Percentiles rank a stretch among this genome's conserved stretches.
Conservation (phyloP, 306 rosid genomes). For the Dalbergia oliveri region DNA sequence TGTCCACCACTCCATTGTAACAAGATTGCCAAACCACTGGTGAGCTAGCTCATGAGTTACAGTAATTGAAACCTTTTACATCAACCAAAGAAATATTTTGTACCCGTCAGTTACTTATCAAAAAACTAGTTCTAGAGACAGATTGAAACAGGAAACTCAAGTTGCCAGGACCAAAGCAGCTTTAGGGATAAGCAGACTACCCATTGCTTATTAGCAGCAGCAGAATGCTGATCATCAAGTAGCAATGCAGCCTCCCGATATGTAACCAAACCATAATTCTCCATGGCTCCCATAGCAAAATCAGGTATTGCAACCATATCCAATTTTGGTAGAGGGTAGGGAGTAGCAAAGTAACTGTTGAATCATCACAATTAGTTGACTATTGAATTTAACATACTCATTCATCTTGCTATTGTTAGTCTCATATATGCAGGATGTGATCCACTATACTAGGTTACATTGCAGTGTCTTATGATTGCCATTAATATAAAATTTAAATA, state of each 20-base stretch:
- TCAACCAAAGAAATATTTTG: slow-evolving; percentile 39
- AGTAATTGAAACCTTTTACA: slow-evolving; percentile 76
- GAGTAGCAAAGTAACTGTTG: slow-evolving; percentile 84
- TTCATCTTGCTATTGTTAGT: not conserved
- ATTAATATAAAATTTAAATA: too few relatives aligned
- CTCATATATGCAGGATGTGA: slow-evolving; percentile 1
- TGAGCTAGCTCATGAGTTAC: slow-evolving; percentile 98
- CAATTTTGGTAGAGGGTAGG: slow-evolving; percentile 88
- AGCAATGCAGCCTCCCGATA: slow-evolving; percentile 93
- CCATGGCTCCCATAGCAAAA: slow-evolving; percentile 98
- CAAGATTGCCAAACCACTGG: slow-evolving; percentile 99
- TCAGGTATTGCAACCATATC: slow-evolving; percentile 98
- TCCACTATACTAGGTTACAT: not conserved
- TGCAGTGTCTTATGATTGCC: too few relatives aligned
- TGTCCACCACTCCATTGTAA: slow-evolving; percentile 99
- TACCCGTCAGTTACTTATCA: slow-evolving; percentile 28
- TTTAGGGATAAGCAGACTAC: slow-evolving; percentile 53
- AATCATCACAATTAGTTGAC: slow-evolving; percentile 45
- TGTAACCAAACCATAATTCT: slow-evolving; percentile 95
- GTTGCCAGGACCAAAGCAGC: slow-evolving; percentile 33
- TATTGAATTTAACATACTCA: slow-evolving; percentile 17
- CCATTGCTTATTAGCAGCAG: slow-evolving; percentile 91
- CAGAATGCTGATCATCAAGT: slow-evolving; percentile 89
- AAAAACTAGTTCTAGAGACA: not conserved
- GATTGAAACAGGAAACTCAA: slow-evolving; percentile 36